Conservation (phyloP, 2,329 filamentous ascomycete genomes). For the Mollisia scopiformis region DNA sequence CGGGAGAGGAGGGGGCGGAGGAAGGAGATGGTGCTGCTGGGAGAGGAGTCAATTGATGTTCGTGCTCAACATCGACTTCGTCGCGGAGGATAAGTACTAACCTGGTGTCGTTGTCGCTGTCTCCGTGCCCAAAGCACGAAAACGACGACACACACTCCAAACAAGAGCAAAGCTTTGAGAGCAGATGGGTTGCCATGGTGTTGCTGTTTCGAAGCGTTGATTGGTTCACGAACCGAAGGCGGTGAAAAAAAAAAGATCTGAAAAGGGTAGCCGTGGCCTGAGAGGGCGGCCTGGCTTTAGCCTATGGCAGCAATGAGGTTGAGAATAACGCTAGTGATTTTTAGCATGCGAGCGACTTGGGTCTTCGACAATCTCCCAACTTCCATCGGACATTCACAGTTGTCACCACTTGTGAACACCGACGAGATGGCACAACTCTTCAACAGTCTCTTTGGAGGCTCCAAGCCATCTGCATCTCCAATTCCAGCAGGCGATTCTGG, state of each 20-base stretch:
- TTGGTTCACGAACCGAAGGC: background rate
- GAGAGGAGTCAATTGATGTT: too few relatives aligned
- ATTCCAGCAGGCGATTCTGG: slow-evolving; percentile 62
- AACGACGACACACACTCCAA: too few relatives aligned
- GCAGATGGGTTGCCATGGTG: slow-evolving; percentile 7
- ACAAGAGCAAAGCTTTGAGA: background rate
- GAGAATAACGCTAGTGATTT: background rate
- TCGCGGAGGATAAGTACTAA: background rate
- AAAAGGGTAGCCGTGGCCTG: background rate
- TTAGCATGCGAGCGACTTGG: background rate
- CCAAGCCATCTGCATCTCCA: slow-evolving; percentile 59
- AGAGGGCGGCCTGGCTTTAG: too few relatives aligned
- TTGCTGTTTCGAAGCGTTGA: background rate
- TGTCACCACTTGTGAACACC: slow-evolving; percentile 13
- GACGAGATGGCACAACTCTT: slow-evolving; percentile 36
- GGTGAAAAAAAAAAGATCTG: background rate
- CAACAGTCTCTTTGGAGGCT: slow-evolving; percentile 69
- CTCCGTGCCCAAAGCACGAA: background rate
- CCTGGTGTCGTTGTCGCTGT: background rate
- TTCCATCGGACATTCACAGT: slow-evolving; percentile 6
- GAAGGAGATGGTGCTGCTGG: background rate
- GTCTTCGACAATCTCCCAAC: background rate
- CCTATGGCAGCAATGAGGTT: background rate
- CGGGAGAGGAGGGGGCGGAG: background rate
- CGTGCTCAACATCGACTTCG: background rate